These are phyloP conservation scores for Solanum pinnatisectum DNA, from an alignment of 257 asterid species.

Conservation along the genomic window DNA sequence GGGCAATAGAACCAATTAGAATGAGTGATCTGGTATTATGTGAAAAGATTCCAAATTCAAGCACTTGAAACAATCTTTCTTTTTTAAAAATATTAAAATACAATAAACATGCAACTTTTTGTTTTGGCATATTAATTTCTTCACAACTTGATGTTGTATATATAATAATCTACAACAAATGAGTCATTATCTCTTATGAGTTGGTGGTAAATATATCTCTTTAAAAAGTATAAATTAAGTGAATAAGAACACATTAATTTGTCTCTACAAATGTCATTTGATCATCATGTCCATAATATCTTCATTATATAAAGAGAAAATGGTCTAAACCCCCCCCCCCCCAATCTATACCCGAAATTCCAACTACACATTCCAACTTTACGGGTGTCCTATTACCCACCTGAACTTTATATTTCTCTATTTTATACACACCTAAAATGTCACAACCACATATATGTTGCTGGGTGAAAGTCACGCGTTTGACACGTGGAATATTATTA, in stretches of 20 bases:
- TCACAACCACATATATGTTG: too few relatives aligned
- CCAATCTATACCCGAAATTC: too few relatives aligned
- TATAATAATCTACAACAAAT: neutral
- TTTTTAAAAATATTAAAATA: neutral
- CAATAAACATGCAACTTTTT: neutral
- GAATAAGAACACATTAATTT: neutral
- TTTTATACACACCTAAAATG: too few relatives aligned
- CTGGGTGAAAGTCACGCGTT: too few relatives aligned
- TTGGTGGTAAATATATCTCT: neutral
- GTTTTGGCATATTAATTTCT: neutral
- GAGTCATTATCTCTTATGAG: neutral
- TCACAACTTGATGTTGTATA: neutral
- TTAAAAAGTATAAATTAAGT: neutral
- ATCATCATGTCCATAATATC: neutral
- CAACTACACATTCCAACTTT: too few relatives aligned
- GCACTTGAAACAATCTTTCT: neutral
- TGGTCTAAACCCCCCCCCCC: too few relatives aligned
- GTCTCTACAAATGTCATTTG: neutral
- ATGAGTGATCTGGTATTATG: neutral
- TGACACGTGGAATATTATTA: too few relatives aligned
- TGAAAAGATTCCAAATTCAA: neutral
- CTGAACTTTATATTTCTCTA: too few relatives aligned
- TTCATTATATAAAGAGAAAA: too few relatives aligned
- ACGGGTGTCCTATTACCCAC: too few relatives aligned
- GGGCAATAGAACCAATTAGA: neutral